Evolutionary conservation across 1,284 basidiomycete genomes (phyloP), one percentile per base, ranked within the genome.

Genomic region (Violaceomyces palustris): DNA sequence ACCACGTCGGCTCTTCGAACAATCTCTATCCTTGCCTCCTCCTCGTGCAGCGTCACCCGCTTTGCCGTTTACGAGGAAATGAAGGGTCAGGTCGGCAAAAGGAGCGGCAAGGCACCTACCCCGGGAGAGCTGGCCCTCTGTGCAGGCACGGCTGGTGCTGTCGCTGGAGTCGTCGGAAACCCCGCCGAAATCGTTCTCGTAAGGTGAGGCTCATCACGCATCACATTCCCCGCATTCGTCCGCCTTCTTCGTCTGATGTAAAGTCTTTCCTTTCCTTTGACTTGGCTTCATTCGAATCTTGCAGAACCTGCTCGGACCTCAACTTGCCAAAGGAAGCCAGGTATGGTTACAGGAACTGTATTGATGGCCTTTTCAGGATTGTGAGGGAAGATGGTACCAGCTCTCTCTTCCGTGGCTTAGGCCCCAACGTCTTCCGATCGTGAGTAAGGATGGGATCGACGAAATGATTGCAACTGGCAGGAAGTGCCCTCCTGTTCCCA

Each of bases 121-220:
- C 42, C 55, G 5, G 37, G 39, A 14, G 31, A 56, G 27, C 49
- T 67, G 4, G 54, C 67, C 14, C 42, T 62, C 12, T 68, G 65
- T 12, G 69, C 69, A 10, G 60, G 60, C 17, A 48, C 61, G 4
- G 70, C 69, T 0, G 69, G 70, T 28, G 66, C 61, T 1, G 64
- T 64, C 4, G 68, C 66, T 4, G 68, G 67, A 12, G 37, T 70
- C 1, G 64, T 67, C 4, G 67, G 67, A 8, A 70, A 70, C 35
- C 66, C 66, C 0, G 66, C 67, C 64, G 86, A 86, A 80, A 73
- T 76, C 39, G 61, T 76, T 15, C 66, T 76, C 14, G 75, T 76
- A 7, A 66, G 75, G 31, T 32, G 31, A 32, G 31, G 17, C 17
- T 15, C 15, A n/a, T n/a, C n/a, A n/a, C n/a, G n/a, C n/a, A n/a